phyloP scores from a whole-genome alignment of 2,329 filamentous ascomycete genomes.

The Pseudocercospora crystallina region DNA sequence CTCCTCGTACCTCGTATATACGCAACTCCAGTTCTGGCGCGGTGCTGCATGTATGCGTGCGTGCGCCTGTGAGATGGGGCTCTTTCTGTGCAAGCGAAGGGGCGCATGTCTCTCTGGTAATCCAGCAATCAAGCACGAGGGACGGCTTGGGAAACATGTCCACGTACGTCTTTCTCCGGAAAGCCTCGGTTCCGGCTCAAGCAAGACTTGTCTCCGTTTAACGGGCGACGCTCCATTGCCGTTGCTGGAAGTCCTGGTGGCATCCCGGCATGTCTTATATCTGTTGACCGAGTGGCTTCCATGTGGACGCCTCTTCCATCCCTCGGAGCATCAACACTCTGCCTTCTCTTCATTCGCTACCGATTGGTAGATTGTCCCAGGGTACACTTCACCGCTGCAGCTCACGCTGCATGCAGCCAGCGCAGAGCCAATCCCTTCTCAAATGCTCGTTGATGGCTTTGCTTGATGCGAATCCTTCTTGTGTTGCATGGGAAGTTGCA shows the following conservation, averaged over 20 bases:
- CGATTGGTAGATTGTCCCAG: not conserved
- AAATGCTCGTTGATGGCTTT: too few relatives aligned
- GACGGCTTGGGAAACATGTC: not conserved
- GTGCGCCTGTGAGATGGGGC: too few relatives aligned
- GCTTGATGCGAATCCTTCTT: too few relatives aligned
- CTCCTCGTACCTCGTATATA: too few relatives aligned
- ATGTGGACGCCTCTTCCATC: slow-evolving; percentile 8
- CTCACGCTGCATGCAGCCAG: too few relatives aligned
- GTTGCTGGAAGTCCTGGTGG: too few relatives aligned
- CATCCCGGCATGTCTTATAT: too few relatives aligned
- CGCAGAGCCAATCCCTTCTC: too few relatives aligned
- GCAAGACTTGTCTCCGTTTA: not conserved
- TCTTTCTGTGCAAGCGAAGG: slow-evolving; percentile 2
- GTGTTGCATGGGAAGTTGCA: too few relatives aligned
- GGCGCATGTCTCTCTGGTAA: not conserved
- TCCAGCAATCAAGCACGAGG: not conserved
- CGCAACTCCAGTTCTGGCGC: too few relatives aligned
- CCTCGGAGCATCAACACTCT: slow-evolving; percentile 1
- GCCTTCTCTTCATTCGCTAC: slow-evolving; percentile 6
- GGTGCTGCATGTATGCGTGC: too few relatives aligned
- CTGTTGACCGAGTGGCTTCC: not conserved
- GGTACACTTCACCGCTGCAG: not conserved
- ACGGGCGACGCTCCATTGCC: too few relatives aligned
- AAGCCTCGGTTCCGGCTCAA: not conserved
- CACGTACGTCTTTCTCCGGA: not conserved